Evolutionary conservation across 2,329 filamentous ascomycete species (phyloP), one percentile per base, ranked within the genome.

Genomic region (Aspergillus japonicus): DNA sequence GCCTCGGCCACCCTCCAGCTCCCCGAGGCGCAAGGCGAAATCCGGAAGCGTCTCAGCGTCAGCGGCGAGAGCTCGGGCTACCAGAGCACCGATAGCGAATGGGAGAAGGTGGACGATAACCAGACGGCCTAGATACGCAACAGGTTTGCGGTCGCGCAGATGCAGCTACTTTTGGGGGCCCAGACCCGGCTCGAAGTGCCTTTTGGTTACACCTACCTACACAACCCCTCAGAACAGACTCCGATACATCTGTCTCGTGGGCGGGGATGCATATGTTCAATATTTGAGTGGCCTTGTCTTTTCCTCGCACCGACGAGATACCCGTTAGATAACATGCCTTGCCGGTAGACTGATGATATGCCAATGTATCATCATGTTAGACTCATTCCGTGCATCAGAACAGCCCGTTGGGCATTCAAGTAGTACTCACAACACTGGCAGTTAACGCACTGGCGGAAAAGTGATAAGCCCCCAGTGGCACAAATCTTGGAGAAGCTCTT

Each of bases 71-170:
- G 72, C 56, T 80, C 78, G n/a, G 83, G 82, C 11, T 83, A 85
- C 64, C 70, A 82, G 62, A 94, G 92, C 77, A 97, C 93, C 4
- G 94, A 98, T 78, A 94, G 94, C 71, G 94, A 98, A 78, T 98
- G 94, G 94, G 94, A 97, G 81, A 96, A 95, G 81, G 89, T 98
- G 4, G 92, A 91, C 23, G 69, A 70, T 26, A 67, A 42, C 42
- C 61, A 59, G 54, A 54, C 47, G 26, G 49, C 56, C 12, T 63
- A 58, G 56, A 11, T 19, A 44, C 44, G 55, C 51, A 49, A 50
- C 47, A 47, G n/a, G 35, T 31, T 35, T 23, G 47, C 47, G 26
- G 14, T 56, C 21, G 10, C 44, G 21, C 16, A 21, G 48, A 31
- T 35, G 47, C 49, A n/a, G 47, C 35, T 42, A 7, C 48, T 10